These are phyloP conservation scores for Diaporthe sp. DNA, from an alignment of 2,329 filamentous ascomycete species.

Conservation along the genomic window DNA sequence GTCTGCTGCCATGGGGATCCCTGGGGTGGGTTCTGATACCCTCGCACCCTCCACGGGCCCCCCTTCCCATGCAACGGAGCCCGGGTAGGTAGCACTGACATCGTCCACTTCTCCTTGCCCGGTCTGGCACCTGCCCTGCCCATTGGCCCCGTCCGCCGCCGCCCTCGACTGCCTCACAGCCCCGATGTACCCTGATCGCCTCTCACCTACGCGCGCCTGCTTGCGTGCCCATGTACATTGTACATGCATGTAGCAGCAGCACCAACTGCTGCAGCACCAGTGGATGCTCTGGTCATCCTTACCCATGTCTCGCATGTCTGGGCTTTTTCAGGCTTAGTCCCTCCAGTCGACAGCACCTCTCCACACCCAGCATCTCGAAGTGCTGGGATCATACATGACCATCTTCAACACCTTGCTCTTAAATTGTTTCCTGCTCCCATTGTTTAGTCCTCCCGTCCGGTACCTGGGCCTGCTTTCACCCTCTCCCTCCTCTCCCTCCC, in stretches of 20 bases:
- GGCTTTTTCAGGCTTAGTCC: slow-evolving; percentile 52
- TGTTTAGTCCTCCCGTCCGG: slow-evolving; percentile 38
- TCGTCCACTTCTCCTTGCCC: slow-evolving; percentile 15
- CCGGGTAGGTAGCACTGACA: slow-evolving; percentile 30
- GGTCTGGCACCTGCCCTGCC: slow-evolving; percentile 8
- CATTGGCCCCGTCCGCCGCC: slow-evolving; percentile 3
- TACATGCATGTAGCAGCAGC: neutral
- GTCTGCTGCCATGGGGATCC: slow-evolving; percentile 29
- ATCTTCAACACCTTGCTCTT: slow-evolving; percentile 32
- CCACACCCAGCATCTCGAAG: slow-evolving; percentile 43
- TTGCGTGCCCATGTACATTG: neutral
- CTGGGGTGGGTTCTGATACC: slow-evolving; percentile 28
- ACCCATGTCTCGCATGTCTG: slow-evolving; percentile 50
- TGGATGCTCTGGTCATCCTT: slow-evolving; percentile 43
- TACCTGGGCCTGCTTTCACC: slow-evolving; percentile 31
- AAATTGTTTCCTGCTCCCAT: slow-evolving; percentile 45
- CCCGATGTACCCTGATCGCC: slow-evolving; percentile 15
- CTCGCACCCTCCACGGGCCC: slow-evolving; percentile 15
- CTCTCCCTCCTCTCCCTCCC: neutral
- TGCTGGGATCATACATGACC: slow-evolving; percentile 42
- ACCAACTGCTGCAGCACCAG: neutral
- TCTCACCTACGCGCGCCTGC: neutral
- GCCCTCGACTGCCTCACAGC: neutral
- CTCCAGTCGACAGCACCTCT: slow-evolving; percentile 48
- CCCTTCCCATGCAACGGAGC: slow-evolving; percentile 23